Evolutionary conservation across 805 yeast genomes (phyloP), one percentile per base, ranked within the genome.

Genomic region (Barnettozyma salicaria): DNA sequence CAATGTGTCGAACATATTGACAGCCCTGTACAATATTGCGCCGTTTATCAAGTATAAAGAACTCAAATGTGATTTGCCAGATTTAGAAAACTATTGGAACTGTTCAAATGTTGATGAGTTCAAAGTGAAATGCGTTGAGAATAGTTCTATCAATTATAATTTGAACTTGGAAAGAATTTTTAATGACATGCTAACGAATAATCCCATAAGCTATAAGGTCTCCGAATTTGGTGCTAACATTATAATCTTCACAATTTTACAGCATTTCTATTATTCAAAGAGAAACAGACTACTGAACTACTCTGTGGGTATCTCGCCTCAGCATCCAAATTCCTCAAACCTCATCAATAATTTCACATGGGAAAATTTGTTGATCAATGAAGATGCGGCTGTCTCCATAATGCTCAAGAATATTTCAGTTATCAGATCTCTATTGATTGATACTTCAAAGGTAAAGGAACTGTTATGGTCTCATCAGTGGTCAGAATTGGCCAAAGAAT

Each of bases 51-150:
- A 59, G 29, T 67, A 68, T 41, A 64, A 65, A 33, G 83, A 78
- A 48, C 51, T 79, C 41, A 63, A 64, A 26, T 68, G 76, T 45
- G 75, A 78, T 29, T 64, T 76, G 19, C 88, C 88, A 3, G 72
- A 74, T 41, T 68, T 74, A 34, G 78, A 78, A 41, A 59, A 62
- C 26, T 55, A 53, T 32, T 65, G 70, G 65, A 56, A 61, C 27
- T 63, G 67, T 30, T 53, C 55, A 29, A 49, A 52, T 36, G 58
- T 67, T 6, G 52, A 44, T 12, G 61, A 55, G 26, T 65, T 56
- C 43, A 59, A 56, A 34, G 37, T 32, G 40, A 48, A 28, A 41
- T 54, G 37, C 30, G 46, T 44, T 31, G 45, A 42, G 14, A 41
- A 43, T 18, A 41, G 49, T 17, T 45, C 53, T 22, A 23, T 61